Conservation (phyloP, 1,284 basidiomycete genomes). For the Heterobasidion annosum region DNA sequence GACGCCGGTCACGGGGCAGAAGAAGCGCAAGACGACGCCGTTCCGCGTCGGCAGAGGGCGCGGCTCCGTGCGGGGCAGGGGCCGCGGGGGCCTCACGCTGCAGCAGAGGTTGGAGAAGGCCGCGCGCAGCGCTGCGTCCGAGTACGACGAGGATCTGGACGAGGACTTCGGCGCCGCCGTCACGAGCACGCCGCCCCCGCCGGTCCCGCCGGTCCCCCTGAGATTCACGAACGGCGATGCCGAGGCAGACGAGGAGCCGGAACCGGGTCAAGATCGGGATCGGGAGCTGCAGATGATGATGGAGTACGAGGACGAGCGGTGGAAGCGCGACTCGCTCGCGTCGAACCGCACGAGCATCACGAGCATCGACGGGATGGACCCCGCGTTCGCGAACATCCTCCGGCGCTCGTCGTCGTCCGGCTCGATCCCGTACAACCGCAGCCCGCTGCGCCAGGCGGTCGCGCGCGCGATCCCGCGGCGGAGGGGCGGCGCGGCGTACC, state of each 20-base stretch:
- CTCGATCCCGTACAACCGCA: slow-evolving; percentile 36
- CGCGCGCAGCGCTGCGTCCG: slow-evolving; percentile 41
- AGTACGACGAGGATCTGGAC: slow-evolving; percentile 22
- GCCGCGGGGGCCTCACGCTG: slow-evolving; percentile 45
- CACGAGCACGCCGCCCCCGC: slow-evolving; percentile 31
- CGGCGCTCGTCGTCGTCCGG: slow-evolving; percentile 48
- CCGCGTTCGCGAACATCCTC: slow-evolving; percentile 69
- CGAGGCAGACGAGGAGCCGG: slow-evolving; percentile 16
- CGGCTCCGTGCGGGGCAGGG: slow-evolving; percentile 30
- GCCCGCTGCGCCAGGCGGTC: slow-evolving; percentile 49
- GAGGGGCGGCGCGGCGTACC: slow-evolving; percentile 56
- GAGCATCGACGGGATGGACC: slow-evolving; percentile 80
- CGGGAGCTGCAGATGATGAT: slow-evolving; percentile 28
- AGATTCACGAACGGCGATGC: slow-evolving; percentile 25
- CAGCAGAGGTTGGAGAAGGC: slow-evolving; percentile 51
- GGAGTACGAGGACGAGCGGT: neutral
- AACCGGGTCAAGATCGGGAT: slow-evolving; percentile 17
- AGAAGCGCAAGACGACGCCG: slow-evolving; percentile 18
- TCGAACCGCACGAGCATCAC: slow-evolving; percentile 36
- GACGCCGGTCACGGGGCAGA: neutral
- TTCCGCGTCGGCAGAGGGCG: slow-evolving; percentile 24
- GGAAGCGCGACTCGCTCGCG: neutral
- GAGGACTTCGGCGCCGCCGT: slow-evolving; percentile 30
- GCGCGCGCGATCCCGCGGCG: slow-evolving; percentile 39
- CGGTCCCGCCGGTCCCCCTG: slow-evolving; percentile 37